Evolutionary conservation across 225 moss, liverwort and hornwort genomes (phyloP), one percentile per base, ranked within the genome.

Genomic region (Polytrichum formosum): DNA sequence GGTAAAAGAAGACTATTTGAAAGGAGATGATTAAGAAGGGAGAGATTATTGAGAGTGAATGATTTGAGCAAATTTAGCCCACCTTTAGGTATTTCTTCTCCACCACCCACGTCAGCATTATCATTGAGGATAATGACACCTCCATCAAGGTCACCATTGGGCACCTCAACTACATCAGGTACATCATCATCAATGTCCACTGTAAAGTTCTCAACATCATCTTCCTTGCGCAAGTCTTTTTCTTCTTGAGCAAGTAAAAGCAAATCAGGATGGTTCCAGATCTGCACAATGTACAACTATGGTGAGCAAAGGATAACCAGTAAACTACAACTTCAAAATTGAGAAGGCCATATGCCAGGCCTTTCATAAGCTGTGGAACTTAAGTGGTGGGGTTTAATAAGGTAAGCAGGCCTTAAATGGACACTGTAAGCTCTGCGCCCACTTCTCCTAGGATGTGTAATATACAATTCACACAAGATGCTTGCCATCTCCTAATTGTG

Each of bases 221-320:
- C 92, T 75, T 91, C 89, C 65, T 87, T 89, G 62, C 85, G 90
- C 60, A 67, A 68, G 61, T 81, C 76, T 74, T 82, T 90, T 70
- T 87, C 82, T 67, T 94, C 92, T 82, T 94, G 84, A 25, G 91
- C 87, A 69, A 86, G 55, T 67, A 89, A 82, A 60, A 98, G 92
- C 62, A 98, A 80, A 71, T 94, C 91, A 53, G 98, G 98, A 80
- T 98, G 98, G 78, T 98, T 98, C 98, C 98, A 98, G 77, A 94
- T 77, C 98, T 98, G 81, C 35, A 65, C 65, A 72, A 67, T 59
- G 55, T 35, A 29, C 55, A 72, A 30, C 68, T 78, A 63, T 56
- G 22, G 53, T 53, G 68, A 25, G 0, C 58, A 35, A 27, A 37
- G 22, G 31, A 23, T 7, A 6, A 18, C 18, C 10, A 46, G 46